Evolutionary conservation across 2,329 filamentous ascomycete genomes (phyloP).

Genomic region (Monosporascus cannonballus): DNA sequence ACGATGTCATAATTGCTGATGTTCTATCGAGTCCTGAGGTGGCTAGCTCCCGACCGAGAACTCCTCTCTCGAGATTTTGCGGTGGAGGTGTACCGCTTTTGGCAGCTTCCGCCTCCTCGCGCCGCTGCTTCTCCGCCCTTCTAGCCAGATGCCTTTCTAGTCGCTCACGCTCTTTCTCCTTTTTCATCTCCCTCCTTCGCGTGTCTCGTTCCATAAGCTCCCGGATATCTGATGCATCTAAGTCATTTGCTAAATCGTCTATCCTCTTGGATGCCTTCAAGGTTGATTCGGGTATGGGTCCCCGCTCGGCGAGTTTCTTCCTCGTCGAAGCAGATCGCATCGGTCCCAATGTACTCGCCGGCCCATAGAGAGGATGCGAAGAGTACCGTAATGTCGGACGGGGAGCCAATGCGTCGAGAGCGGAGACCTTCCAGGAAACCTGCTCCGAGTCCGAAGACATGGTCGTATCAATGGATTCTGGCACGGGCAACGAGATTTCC

Average conservation of each 20-base stretch:
- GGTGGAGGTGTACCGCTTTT: conserved; percentile 45
- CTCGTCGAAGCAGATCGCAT: conserved; percentile 44
- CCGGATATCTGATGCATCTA: conserved; percentile 77
- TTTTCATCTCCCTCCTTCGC: conserved; percentile 71
- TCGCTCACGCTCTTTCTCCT: conserved; percentile 59
- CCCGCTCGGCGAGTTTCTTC: conserved; percentile 43
- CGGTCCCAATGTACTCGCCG: conserved; percentile 37
- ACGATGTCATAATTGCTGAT: conserved; percentile 51
- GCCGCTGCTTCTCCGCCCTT: conserved; percentile 60
- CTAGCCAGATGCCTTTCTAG: conserved; percentile 59
- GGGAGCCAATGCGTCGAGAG: conserved; percentile 75
- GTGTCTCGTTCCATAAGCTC: conserved; percentile 88
- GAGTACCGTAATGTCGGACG: conserved; percentile 76
- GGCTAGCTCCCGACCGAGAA: conserved; percentile 51
- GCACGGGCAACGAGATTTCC: conserved; percentile 67
- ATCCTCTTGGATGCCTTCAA: conserved; percentile 57
- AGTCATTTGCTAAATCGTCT: conserved; percentile 71
- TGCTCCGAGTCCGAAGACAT: conserved; percentile 71
- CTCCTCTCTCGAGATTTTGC: conserved; percentile 53
- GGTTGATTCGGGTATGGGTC: conserved; percentile 54
- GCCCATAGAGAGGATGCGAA: conserved; percentile 53
- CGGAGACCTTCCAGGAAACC: conserved; percentile 72
- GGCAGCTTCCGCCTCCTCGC: conserved; percentile 49
- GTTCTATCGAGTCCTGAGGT: conserved; percentile 52
- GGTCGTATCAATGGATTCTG: conserved; percentile 69